A percentile compares a stretch with the other conserved stretches of the same genome.
These are phyloP conservation scores for Ceratocystis eucalypticola DNA, from an alignment of 2,329 filamentous ascomycete genomes.

Conservation along the genomic window DNA sequence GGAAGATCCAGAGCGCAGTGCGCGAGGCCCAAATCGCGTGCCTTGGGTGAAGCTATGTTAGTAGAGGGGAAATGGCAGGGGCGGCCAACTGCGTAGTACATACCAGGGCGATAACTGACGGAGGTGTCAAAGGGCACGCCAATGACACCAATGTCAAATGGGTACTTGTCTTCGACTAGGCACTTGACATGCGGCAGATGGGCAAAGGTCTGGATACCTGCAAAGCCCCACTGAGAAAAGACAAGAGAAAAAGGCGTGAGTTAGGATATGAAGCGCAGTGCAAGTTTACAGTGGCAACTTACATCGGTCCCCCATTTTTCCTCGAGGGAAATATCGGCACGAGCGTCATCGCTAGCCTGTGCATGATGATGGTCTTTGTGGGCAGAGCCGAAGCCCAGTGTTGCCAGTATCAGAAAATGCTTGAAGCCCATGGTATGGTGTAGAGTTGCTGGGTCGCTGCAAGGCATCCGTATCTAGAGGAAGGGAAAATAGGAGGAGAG, in stretches of 20 bases:
- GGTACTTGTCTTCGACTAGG: conserved; percentile 48
- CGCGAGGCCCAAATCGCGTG: conserved; percentile 72
- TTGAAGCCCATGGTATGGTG: conserved; percentile 10
- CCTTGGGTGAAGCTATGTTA: conserved; percentile 28
- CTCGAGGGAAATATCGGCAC: conserved; percentile 4
- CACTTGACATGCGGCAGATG: conserved; percentile 58
- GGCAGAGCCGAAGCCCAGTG: conserved; percentile 3
- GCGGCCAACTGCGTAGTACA: conserved; percentile 19
- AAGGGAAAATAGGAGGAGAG: background rate
- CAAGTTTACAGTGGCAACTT: background rate
- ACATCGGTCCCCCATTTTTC: conserved; percentile 20
- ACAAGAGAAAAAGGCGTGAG: background rate
- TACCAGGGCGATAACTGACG: conserved; percentile 54
- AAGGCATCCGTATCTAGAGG: no score
- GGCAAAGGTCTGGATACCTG: conserved; percentile 62
- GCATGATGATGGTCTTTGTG: conserved; percentile 11
- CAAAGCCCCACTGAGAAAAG: conserved; percentile 37
- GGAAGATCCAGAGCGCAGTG: conserved; percentile 70
- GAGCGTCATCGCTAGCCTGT: background rate
- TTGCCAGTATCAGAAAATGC: background rate
- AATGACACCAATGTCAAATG: conserved; percentile 58
- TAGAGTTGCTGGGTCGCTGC: background rate
- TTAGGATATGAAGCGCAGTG: background rate
- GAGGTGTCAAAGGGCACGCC: conserved; percentile 64
- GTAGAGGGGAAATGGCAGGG: background rate